These are phyloP conservation scores for Lecanosticta acicola DNA, from an alignment of 2,329 filamentous ascomycete genomes.

Conservation along the genomic window DNA sequence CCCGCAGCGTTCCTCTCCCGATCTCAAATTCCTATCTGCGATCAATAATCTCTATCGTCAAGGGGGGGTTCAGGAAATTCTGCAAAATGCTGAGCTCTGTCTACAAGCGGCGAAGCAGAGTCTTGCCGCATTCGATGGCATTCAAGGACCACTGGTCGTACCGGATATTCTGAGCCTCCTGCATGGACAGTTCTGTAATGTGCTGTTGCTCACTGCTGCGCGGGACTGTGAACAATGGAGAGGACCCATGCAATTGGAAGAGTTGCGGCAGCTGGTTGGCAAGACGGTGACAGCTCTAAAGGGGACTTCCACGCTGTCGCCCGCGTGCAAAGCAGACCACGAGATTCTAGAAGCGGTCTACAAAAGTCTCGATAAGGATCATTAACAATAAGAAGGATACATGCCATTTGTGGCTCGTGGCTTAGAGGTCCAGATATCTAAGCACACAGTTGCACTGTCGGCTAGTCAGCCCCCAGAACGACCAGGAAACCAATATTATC, in stretches of 20 bases:
- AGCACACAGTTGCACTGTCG: no score
- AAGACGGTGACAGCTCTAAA: conserved; percentile 70
- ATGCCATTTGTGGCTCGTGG: no score
- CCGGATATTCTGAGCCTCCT: conserved; percentile 92
- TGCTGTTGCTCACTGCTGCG: conserved; percentile 74
- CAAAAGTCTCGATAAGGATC: background rate
- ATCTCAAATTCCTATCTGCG: conserved; percentile 16
- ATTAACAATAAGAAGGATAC: no score
- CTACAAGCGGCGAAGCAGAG: conserved; percentile 71
- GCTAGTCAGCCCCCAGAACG: no score
- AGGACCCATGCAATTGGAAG: conserved; percentile 50
- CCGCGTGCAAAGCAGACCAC: conserved; percentile 49
- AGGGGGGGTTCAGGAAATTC: conserved; percentile 14
- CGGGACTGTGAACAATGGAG: conserved; percentile 55
- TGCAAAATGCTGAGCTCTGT: conserved; percentile 39
- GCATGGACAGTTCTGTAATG: conserved; percentile 91
- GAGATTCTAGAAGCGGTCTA: background rate
- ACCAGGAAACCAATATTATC: no score
- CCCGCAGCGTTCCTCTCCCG: conserved; percentile 10
- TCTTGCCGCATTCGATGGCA: conserved; percentile 71
- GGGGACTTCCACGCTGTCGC: conserved; percentile 62
- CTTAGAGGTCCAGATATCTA: no score
- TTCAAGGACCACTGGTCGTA: conserved; percentile 63
- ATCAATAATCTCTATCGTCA: conserved; percentile 9
- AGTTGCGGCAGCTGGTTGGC: conserved; percentile 55